A percentile compares a stretch with the other conserved stretches of the same genome.
These are phyloP conservation scores for Diplotaxis tenuifolia DNA, from an alignment of 345 rosid genomes.

Conservation along the genomic window DNA sequence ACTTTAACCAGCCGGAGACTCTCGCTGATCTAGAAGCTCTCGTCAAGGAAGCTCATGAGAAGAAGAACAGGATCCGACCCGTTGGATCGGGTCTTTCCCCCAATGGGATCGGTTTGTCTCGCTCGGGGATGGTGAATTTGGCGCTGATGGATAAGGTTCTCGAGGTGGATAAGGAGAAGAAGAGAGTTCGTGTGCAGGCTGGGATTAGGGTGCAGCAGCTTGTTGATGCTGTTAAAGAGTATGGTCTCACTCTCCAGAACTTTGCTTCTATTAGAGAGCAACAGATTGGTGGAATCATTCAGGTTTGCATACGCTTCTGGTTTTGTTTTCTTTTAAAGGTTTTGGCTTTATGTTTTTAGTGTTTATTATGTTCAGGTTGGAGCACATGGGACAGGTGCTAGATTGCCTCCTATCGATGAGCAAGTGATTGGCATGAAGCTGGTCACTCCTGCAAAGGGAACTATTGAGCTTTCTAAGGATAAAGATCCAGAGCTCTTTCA, in stretches of 20 bases:
- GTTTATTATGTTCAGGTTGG: conserved; percentile 59
- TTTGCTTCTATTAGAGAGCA: conserved; percentile 96
- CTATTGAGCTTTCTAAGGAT: conserved; percentile 78
- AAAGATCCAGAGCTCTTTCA: conserved; percentile 88
- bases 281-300: conserved; percentile 97
- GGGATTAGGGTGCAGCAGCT: conserved; percentile 89
- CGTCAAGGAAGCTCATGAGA: conserved; percentile 60
- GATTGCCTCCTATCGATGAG: conserved; percentile 92
- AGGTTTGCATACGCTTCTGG: conserved; percentile 47
- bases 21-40: conserved; percentile 62
- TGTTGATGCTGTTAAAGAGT: conserved; percentile 79
- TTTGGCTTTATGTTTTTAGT: conserved; percentile 2
- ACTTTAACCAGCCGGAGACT: conserved; percentile 81
- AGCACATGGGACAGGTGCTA: conserved; percentile 97
- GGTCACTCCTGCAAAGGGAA: conserved; percentile 95
- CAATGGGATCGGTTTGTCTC: conserved; percentile 83
- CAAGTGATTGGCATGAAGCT: conserved; percentile 88
- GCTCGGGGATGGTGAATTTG: conserved; percentile 88
- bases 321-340: background rate
- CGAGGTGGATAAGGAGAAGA: conserved; percentile 80
- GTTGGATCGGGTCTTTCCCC: conserved; percentile 95
- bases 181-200: conserved; percentile 76
- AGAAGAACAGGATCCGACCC: conserved; percentile 65
- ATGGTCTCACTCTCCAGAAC: conserved; percentile 85
- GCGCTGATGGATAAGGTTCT: conserved; percentile 81